Evolutionary conservation across 768 basidiomycete genomes (phyloP), one percentile per base, ranked within the genome.

Genomic region (Butyriboletus loyo): DNA sequence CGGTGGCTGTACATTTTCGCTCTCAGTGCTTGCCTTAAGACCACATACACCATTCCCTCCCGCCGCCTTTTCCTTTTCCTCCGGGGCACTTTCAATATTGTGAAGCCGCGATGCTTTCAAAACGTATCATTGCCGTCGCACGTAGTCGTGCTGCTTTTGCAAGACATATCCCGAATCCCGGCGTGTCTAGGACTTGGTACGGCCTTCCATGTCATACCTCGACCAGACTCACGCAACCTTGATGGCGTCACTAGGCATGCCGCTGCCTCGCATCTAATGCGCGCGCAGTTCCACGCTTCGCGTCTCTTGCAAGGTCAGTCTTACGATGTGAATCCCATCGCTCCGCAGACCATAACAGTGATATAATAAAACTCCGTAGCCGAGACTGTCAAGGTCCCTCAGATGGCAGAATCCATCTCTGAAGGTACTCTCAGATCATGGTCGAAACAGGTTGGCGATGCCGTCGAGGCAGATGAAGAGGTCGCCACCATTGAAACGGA

Each of bases 401-500:
- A 93, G 71, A 96, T 98, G 92, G 92, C 96, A 25, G 95, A 98
- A 70, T 98, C 95, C 55, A 98, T 98, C 72, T 91, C 92, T 34
- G 96, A 99, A 71, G 96, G 96, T 32, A 98, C 96, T 5, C 77
- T 99, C 46, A 97, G 94, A 75, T 78, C 89, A 25, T 99, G 93
- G 92, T 78, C 82, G 60, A 98, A 98, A 76, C 83, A 95, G 72
- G 85, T 89, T 46, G 96, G 96, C 14, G 96, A 99, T 67, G 80
- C 76, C 52, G 94, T 98, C 50, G 82, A 86, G 67, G 86, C 77
- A 27, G 96, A 98, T 67, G 96, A 98, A 74, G 96, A 99, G 75
- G 80, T 99, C 38, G 96, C 93, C 15, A 96, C 93, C 40, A 98
- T 98, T 59, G 96, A 98, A 76, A 99, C 96, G 8, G 96, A 99